These are phyloP conservation scores for Stevia rebaudiana DNA, from an alignment of 140 eudicot species.

Conservation along the genomic window DNA sequence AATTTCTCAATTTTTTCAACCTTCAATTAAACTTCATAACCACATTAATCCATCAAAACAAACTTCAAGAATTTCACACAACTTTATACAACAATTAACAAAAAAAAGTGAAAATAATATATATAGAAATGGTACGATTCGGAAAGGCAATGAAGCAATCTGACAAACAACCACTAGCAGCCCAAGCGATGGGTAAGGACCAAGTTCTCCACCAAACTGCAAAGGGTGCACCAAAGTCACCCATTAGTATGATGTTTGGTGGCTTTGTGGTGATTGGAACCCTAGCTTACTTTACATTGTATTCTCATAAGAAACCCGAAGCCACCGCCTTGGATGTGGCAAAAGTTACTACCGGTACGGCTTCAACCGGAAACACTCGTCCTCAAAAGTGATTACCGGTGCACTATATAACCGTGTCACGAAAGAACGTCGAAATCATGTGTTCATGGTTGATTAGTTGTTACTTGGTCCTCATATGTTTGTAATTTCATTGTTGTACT, in stretches of 20 bases:
- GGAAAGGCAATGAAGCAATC: slow-evolving; percentile 23
- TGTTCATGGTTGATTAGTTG: neutral
- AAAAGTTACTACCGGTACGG: slow-evolving; percentile 44
- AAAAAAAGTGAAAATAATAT: neutral
- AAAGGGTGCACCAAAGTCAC: slow-evolving; percentile 39
- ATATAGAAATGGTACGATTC: slow-evolving; percentile 21
- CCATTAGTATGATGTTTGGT: slow-evolving; percentile 40
- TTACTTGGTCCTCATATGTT: slow-evolving; percentile 1
- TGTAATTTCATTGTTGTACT: slow-evolving; percentile 13
- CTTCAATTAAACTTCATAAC: slow-evolving; percentile 22
- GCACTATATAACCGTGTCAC: neutral
- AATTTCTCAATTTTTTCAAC: slow-evolving; percentile 33
- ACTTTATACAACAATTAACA: slow-evolving; percentile 10
- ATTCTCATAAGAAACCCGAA: slow-evolving; percentile 59
- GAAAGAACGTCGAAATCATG: slow-evolving; percentile 1
- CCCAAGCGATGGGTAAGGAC: slow-evolving; percentile 22
- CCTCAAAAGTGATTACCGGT: slow-evolving; percentile 36
- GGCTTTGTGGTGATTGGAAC: slow-evolving; percentile 36
- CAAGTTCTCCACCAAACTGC: slow-evolving; percentile 55
- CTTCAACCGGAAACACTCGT: slow-evolving; percentile 34
- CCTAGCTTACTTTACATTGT: slow-evolving; percentile 52
- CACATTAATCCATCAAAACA: slow-evolving; percentile 16
- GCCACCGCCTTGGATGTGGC: slow-evolving; percentile 76
- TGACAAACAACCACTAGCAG: slow-evolving; percentile 32
- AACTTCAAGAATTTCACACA: slow-evolving; percentile 3